phyloP scores from a whole-genome alignment of 2,329 filamentous ascomycete species.

The Fusarium sp. region DNA sequence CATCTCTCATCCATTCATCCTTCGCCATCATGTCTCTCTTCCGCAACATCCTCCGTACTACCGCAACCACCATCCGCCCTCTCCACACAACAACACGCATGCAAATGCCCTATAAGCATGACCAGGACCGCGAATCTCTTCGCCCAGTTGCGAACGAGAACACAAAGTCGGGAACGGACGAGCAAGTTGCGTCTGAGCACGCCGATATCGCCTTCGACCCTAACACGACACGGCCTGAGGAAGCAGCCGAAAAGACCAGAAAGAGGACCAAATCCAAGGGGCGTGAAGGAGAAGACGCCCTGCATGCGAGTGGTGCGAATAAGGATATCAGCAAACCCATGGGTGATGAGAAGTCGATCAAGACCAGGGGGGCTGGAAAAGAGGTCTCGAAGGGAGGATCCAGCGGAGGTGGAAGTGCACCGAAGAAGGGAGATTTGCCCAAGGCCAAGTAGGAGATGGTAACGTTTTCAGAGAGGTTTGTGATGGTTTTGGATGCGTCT shows the following conservation, averaged over 20 bases:
- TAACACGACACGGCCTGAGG: slow-evolving; percentile 73
- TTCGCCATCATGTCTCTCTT: slow-evolving; percentile 33
- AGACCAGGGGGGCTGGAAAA: slow-evolving; percentile 47
- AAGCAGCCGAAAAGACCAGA: slow-evolving; percentile 63
- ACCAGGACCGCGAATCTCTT: slow-evolving; percentile 70
- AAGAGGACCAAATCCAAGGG: slow-evolving; percentile 51
- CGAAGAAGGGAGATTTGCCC: slow-evolving; percentile 45
- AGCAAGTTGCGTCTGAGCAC: slow-evolving; percentile 64
- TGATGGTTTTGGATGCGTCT: not conserved
- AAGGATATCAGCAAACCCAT: slow-evolving; percentile 55
- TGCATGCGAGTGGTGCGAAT: slow-evolving; percentile 60
- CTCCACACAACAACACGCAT: slow-evolving; percentile 49
- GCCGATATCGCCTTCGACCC: slow-evolving; percentile 76
- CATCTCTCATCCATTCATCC: not conserved
- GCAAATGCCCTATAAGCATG: slow-evolving; percentile 59
- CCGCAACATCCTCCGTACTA: slow-evolving; percentile 33
- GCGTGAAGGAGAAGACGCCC: slow-evolving; percentile 42
- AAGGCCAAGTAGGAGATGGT: slow-evolving; percentile 17
- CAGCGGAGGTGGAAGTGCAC: slow-evolving; percentile 46
- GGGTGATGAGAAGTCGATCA: slow-evolving; percentile 50
- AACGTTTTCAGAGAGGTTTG: not conserved
- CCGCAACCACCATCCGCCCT: slow-evolving; percentile 37
- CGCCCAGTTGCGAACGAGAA: slow-evolving; percentile 74
- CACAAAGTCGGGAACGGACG: slow-evolving; percentile 74
- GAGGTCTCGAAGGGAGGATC: slow-evolving; percentile 51